Conservation (phyloP, 768 basidiomycete species). For the Porpolomopsis calyptriformis region DNA sequence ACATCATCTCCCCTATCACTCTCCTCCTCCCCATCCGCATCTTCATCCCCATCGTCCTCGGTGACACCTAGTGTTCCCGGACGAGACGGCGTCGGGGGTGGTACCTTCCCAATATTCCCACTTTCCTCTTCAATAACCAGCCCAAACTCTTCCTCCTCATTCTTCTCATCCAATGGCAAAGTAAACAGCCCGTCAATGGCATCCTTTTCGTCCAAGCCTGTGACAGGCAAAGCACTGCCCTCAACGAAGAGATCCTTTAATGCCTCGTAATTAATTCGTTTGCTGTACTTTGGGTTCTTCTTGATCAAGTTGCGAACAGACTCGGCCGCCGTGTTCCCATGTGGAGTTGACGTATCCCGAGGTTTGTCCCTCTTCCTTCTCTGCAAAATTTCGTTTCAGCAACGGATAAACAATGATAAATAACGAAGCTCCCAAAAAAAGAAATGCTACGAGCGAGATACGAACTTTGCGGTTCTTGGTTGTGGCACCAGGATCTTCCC, state of each 20-base stretch:
- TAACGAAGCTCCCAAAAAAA: constrained; percentile 23
- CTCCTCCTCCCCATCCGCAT: constrained; percentile 33
- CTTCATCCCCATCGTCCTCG: constrained; percentile 18
- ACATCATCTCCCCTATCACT: constrained; percentile 46
- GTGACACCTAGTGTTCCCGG: constrained; percentile 15
- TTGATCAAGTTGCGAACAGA: constrained; percentile 68
- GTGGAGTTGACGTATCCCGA: constrained; percentile 62
- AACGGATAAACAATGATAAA: constrained; percentile 12
- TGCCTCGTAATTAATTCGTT: constrained; percentile 89
- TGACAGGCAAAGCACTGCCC: constrained; percentile 18
- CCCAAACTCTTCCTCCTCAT: constrained; percentile 26
- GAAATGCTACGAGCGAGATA: constrained; percentile 28
- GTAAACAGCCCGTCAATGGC: constrained; percentile 10
- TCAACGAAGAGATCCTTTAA: constrained; percentile 69
- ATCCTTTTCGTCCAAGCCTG: background rate
- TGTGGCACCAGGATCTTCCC: constrained; percentile 29
- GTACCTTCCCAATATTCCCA: constrained; percentile 24
- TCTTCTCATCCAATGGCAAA: constrained; percentile 30
- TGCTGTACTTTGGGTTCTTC: constrained; percentile 82
- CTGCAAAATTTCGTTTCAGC: constrained; percentile 32
- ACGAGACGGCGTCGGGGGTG: constrained; percentile 14
- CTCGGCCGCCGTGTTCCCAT: constrained; percentile 64
- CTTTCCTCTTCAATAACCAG: constrained; percentile 38
- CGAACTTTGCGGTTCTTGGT: constrained; percentile 73
- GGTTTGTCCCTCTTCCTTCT: constrained; percentile 56